These are phyloP conservation scores for Verticillium tricorpus DNA, from an alignment of 2,329 filamentous ascomycete species.

Conservation along the genomic window DNA sequence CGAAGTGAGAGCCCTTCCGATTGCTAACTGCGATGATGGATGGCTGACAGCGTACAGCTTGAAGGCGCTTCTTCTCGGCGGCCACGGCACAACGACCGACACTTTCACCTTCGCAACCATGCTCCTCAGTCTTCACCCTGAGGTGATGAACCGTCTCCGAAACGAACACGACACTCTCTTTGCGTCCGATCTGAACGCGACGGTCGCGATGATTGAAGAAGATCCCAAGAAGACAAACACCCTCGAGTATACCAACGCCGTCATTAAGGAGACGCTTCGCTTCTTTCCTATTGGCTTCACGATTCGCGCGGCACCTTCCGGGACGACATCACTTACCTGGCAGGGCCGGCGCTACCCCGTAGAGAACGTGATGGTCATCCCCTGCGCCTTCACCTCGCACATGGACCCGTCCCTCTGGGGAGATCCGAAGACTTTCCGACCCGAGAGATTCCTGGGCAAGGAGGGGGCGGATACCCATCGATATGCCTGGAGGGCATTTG, in stretches of 20 bases:
- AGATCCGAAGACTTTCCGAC: conserved; percentile 30
- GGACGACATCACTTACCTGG: conserved; percentile 29
- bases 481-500: conserved; percentile 23
- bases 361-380: conserved; percentile 21
- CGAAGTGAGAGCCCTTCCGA: conserved; percentile 1
- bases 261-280: conserved; percentile 50
- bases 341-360: conserved; percentile 32
- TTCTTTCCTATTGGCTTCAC: conserved; percentile 44
- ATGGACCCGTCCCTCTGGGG: conserved; percentile 29
- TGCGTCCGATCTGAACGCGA: conserved; percentile 21
- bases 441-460: conserved; percentile 31
- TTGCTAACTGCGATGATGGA: accelerated
- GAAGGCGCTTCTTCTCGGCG: conserved; percentile 21
- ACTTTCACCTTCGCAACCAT: conserved; percentile 11
- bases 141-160: conserved; percentile 12
- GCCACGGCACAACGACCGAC: conserved; percentile 19
- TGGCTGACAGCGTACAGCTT: conserved; percentile 10
- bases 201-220: conserved; percentile 29
- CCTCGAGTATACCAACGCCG: conserved; percentile 45
- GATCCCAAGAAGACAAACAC: conserved; percentile 41
- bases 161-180: conserved; percentile 20
- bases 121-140: conserved; percentile 17
- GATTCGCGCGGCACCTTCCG: conserved; percentile 25
- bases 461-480: conserved; percentile 9
- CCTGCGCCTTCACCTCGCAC: conserved; percentile 21